phyloP scores from a whole-genome alignment of 2,329 filamentous ascomycete genomes.

The Zarea fungicola region DNA sequence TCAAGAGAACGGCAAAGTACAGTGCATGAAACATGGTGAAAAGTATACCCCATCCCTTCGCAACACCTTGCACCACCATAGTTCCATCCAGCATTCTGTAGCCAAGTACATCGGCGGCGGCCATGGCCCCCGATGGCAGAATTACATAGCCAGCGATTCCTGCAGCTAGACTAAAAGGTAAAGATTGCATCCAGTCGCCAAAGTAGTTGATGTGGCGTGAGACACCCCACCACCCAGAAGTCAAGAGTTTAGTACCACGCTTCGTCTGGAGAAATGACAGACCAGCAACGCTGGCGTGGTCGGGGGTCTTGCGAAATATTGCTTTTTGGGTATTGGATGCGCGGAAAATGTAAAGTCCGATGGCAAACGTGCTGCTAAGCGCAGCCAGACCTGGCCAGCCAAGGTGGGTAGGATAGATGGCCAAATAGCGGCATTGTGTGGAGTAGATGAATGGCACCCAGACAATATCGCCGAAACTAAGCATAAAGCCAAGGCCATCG shows the following conservation, averaged over 20 bases:
- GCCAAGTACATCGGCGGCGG: conserved; percentile 36
- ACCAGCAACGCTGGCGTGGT: conserved; percentile 68
- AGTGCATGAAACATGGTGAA: conserved; percentile 89
- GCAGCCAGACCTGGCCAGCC: conserved; percentile 57
- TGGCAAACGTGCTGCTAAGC: conserved; percentile 59
- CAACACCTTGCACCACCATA: conserved; percentile 62
- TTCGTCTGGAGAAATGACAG: conserved; percentile 80
- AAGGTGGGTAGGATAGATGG: conserved; percentile 70
- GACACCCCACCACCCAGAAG: conserved; percentile 84
- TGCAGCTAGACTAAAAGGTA: conserved; percentile 80
- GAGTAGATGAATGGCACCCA: conserved; percentile 90
- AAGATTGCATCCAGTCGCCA: conserved; percentile 86
- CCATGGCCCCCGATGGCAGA: conserved; percentile 42
- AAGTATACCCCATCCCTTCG: conserved; percentile 74
- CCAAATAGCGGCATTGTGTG: conserved; percentile 74
- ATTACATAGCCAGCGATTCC: conserved; percentile 75
- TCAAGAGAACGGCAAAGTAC: conserved; percentile 77
- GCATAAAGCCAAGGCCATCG: conserved; percentile 90
- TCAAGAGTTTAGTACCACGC: conserved; percentile 70
- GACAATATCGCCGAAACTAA: conserved; percentile 80
- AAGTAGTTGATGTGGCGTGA: conserved; percentile 91
- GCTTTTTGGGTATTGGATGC: conserved; percentile 87
- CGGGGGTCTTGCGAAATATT: conserved; percentile 79
- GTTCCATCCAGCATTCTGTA: conserved; percentile 52
- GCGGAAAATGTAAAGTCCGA: conserved; percentile 83